Evolutionary conservation across 768 basidiomycete genomes (phyloP).

Genomic region (Chalciporus sphaerocephalus): DNA sequence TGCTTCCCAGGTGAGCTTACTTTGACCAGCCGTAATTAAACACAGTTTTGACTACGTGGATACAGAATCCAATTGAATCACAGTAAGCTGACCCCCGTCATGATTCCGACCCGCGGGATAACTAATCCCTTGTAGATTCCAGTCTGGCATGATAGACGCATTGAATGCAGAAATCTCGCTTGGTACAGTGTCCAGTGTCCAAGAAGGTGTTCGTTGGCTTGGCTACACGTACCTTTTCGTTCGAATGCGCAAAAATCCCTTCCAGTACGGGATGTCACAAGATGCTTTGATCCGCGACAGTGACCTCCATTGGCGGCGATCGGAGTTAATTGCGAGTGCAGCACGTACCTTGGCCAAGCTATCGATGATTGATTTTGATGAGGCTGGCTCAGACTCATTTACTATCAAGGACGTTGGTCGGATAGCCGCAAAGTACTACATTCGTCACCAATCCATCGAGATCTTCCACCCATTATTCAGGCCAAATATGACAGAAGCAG

Average conservation of each 20-base stretch:
- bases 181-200: slow-evolving; percentile 84
- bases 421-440: slow-evolving; percentile 96
- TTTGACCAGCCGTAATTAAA: background rate
- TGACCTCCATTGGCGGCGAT: slow-evolving; percentile 63
- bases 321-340: slow-evolving; percentile 60
- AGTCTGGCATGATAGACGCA: slow-evolving; percentile 79
- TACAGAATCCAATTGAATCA: slow-evolving; percentile 91
- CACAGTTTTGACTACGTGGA: background rate
- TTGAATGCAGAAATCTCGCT: slow-evolving; percentile 94
- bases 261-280: slow-evolving; percentile 74
- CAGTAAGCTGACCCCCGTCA: slow-evolving; percentile 48
- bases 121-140: slow-evolving; percentile 51
- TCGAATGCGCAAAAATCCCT: slow-evolving; percentile 89
- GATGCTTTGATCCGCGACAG: slow-evolving; percentile 69
- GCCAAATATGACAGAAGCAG: slow-evolving; percentile 87
- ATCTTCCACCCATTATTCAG: slow-evolving; percentile 78
- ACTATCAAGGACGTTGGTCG: slow-evolving; percentile 86
- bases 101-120: background rate
- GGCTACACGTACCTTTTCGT: slow-evolving; percentile 97
- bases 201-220: slow-evolving; percentile 90
- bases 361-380: slow-evolving; percentile 80
- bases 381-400: slow-evolving; percentile 47
- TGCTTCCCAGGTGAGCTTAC: slow-evolving; percentile 65
- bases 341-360: slow-evolving; percentile 62
- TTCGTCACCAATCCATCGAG: slow-evolving; percentile 79